Evolutionary conservation across 208 protist genomes (phyloP).

Genomic region (Trypanosoma grayi): DNA sequence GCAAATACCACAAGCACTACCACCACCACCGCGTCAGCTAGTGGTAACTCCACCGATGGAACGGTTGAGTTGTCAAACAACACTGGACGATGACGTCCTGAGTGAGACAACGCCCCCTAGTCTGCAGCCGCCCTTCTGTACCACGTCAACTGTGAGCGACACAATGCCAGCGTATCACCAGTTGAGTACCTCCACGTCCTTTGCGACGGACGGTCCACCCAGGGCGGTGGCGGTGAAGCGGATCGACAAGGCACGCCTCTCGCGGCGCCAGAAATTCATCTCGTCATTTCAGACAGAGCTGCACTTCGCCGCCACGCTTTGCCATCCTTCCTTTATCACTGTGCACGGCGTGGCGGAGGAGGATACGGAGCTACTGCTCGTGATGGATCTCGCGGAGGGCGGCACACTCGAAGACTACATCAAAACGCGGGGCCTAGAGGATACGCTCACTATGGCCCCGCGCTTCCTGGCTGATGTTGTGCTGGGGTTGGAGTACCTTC

Average conservation of each 20-base stretch:
- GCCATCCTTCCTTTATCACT: constrained; percentile 69
- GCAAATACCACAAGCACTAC: too few species aligned
- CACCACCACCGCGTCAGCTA: too few species aligned
- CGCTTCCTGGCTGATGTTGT: constrained; percentile 79
- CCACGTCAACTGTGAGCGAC: neutral
- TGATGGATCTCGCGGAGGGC: constrained; percentile 82
- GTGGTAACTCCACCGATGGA: too few species aligned
- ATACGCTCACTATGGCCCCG: constrained; percentile 62
- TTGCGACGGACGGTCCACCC: neutral
- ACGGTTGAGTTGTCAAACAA: too few species aligned
- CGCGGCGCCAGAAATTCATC: constrained; percentile 32
- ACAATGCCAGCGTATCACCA: neutral
- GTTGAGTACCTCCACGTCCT: constrained; percentile 9
- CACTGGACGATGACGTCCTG: neutral
- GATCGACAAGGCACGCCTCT: constrained; percentile 55
- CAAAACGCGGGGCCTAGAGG: constrained; percentile 38
- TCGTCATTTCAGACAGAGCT: constrained; percentile 67
- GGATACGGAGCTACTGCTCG: constrained; percentile 45
- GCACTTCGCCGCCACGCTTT: constrained; percentile 49
- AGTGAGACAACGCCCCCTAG: neutral
- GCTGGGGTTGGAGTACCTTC: constrained; percentile 74
- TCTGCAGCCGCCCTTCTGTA: neutral
- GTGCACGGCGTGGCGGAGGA: constrained; percentile 66
- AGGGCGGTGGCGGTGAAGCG: constrained; percentile 70
- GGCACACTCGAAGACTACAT: constrained; percentile 65